These are phyloP conservation scores for Ophiocordyceps australis DNA, from an alignment of 2,329 filamentous ascomycete genomes.

Conservation along the genomic window DNA sequence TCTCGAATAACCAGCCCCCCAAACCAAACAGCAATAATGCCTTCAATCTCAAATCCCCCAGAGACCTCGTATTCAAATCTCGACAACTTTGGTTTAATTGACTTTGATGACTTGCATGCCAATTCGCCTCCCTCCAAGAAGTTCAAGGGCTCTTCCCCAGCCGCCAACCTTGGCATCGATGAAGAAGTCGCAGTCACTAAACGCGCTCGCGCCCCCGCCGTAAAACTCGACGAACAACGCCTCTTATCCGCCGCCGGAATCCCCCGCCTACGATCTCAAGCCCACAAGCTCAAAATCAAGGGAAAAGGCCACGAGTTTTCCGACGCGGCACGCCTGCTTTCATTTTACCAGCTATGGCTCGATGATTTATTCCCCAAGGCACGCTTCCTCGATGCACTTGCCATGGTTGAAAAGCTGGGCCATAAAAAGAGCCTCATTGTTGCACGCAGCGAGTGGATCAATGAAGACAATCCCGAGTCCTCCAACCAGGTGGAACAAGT, in stretches of 20 bases:
- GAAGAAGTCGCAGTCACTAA: constrained; percentile 72
- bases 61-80: too few relatives aligned
- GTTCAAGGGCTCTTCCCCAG: too few relatives aligned
- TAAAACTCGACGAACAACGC: constrained; percentile 72
- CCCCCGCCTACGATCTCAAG: constrained; percentile 56
- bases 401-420: constrained; percentile 84
- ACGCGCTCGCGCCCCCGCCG: constrained; percentile 49
- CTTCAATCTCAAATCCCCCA: too few relatives aligned
- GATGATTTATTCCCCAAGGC: constrained; percentile 92
- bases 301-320: constrained; percentile 95
- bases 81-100: constrained; percentile 57
- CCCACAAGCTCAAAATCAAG: constrained; percentile 60
- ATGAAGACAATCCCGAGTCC: constrained; percentile 45
- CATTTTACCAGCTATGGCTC: constrained; percentile 91
- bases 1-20: constrained; percentile 3
- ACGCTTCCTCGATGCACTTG: constrained; percentile 75
- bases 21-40: too few relatives aligned
- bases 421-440: constrained; percentile 65
- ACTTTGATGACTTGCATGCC: constrained; percentile 25
- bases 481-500: constrained; percentile 14
- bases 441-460: constrained; percentile 67
- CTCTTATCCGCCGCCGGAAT: constrained; percentile 74
- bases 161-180: constrained; percentile 54
- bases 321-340: constrained; percentile 64
- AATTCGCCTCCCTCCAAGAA: too few relatives aligned